phyloP scores from a whole-genome alignment of 75 land plant genomes.

The Ceratopteris richardii region DNA sequence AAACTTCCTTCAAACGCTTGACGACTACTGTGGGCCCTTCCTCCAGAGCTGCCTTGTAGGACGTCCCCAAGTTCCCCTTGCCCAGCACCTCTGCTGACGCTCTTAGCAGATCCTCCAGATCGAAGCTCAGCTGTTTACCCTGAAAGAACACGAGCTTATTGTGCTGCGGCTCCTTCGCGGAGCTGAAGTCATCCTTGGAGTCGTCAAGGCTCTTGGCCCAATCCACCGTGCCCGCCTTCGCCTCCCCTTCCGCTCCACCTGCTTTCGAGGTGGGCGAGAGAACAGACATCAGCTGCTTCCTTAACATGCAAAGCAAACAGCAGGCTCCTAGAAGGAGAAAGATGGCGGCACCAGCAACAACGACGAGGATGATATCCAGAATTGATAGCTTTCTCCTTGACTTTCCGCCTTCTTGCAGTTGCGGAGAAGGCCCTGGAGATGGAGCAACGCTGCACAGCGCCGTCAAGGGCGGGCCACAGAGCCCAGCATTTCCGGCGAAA shows the following conservation, averaged over 20 bases:
- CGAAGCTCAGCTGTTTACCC: conserved; percentile 42
- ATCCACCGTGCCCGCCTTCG: conserved; percentile 13
- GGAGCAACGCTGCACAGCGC: neutral
- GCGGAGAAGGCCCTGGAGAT: neutral
- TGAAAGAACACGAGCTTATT: conserved; percentile 68
- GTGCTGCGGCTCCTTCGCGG: conserved; percentile 46
- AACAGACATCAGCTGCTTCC: conserved; percentile 9
- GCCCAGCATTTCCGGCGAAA: conserved; percentile 36
- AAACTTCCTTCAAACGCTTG: conserved; percentile 66
- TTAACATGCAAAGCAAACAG: neutral
- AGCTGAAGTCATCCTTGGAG: conserved; percentile 3
- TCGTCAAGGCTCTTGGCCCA: conserved; percentile 10
- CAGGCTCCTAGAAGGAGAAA: neutral
- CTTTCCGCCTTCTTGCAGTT: neutral
- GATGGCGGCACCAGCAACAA: neutral
- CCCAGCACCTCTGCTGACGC: conserved; percentile 88
- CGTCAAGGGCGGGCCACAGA: conserved; percentile 42
- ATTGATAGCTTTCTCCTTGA: neutral
- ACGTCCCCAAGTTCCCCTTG: conserved; percentile 61
- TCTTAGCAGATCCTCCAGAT: conserved; percentile 78
- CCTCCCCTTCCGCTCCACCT: no score
- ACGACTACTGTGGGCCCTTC: conserved; percentile 72
- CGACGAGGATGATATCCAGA: neutral
- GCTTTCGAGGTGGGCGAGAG: neutral
- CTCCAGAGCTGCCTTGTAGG: conserved; percentile 77